Evolutionary conservation across 768 basidiomycete genomes (phyloP).

Genomic region (Cystofilobasidium macerans): DNA sequence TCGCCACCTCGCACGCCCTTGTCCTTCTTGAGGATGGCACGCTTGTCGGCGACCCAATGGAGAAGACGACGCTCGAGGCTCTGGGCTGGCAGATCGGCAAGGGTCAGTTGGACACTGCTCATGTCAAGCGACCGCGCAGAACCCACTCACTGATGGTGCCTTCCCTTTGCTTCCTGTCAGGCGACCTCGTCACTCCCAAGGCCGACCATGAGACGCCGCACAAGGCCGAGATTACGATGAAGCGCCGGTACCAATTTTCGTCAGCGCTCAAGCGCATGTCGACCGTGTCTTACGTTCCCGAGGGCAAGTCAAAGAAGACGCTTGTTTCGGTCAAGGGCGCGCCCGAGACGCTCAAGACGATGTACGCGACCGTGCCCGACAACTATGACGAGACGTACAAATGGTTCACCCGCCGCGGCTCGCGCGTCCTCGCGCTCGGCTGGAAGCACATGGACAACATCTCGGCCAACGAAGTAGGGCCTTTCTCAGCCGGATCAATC

Average conservation of each 20-base stretch:
- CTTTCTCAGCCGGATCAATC: not conserved
- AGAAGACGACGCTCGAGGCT: constrained; percentile 85
- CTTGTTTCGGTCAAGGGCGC: constrained; percentile 77
- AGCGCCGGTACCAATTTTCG: constrained; percentile 93
- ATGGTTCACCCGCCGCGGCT: constrained; percentile 82
- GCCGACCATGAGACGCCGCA: constrained; percentile 42
- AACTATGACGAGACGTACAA: constrained; percentile 91
- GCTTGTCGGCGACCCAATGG: constrained; percentile 96
- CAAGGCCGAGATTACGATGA: constrained; percentile 51
- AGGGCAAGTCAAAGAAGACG: constrained; percentile 32
- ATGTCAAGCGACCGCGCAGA: not conserved
- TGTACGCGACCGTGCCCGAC: constrained; percentile 62
- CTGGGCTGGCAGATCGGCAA: constrained; percentile 69
- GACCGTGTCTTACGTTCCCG: constrained; percentile 61
- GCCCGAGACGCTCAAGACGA: constrained; percentile 85
- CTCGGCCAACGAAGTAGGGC: constrained; percentile 57
- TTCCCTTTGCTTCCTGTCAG: constrained; percentile 32
- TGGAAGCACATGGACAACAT: constrained; percentile 69
- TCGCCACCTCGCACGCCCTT: constrained; percentile 89
- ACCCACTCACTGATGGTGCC: not conserved
- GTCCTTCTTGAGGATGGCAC: constrained; percentile 89
- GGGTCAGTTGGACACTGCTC: constrained; percentile 41
- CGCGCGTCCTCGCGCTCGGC: constrained; percentile 83
- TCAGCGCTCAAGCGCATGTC: constrained; percentile 97
- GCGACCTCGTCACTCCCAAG: constrained; percentile 59